A percentile compares a stretch with the other conserved stretches of the same genome.
Evolutionary conservation across 768 basidiomycete species (phyloP).

Genomic region (Tylopilus sp.): DNA sequence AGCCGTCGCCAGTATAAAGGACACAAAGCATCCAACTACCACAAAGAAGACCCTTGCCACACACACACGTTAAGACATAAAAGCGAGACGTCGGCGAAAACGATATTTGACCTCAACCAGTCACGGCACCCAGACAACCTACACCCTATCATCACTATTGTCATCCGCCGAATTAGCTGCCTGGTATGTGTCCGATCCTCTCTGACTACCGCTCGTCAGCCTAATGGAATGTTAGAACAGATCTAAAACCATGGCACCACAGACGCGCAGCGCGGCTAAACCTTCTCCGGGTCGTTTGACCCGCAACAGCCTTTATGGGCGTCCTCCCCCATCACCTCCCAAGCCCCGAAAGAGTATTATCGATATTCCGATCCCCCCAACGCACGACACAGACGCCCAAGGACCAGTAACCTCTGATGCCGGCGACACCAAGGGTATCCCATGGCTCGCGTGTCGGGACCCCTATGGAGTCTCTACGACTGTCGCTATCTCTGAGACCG

Average conservation of each 20-base stretch:
- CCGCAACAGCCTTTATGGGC: conserved; percentile 24
- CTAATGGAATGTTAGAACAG: neutral
- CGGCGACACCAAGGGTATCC: neutral
- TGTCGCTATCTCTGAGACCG: conserved; percentile 19
- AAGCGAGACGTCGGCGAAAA: conserved; percentile 13
- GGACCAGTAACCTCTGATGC: neutral
- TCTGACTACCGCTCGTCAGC: neutral
- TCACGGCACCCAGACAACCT: neutral
- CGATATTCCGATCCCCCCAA: neutral
- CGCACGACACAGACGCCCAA: neutral
- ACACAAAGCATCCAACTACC: conserved; percentile 17
- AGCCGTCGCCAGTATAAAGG: conserved; percentile 25
- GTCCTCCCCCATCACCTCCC: conserved; percentile 5
- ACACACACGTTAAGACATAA: conserved; percentile 7
- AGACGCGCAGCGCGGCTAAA: conserved; percentile 20
- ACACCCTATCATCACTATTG: neutral
- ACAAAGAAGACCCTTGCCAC: conserved; percentile 12
- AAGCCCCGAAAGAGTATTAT: conserved; percentile 7
- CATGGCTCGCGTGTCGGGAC: conserved; percentile 23
- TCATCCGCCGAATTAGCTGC: neutral
- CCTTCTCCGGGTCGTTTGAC: conserved; percentile 16
- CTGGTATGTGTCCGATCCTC: conserved; percentile 2
- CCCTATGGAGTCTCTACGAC: conserved; percentile 5
- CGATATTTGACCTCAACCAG: conserved; percentile 23
- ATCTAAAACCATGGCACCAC: conserved; percentile 24